phyloP scores from a whole-genome alignment of 2,329 filamentous ascomycete genomes.

The Ophiostoma novo-ulmi region DNA sequence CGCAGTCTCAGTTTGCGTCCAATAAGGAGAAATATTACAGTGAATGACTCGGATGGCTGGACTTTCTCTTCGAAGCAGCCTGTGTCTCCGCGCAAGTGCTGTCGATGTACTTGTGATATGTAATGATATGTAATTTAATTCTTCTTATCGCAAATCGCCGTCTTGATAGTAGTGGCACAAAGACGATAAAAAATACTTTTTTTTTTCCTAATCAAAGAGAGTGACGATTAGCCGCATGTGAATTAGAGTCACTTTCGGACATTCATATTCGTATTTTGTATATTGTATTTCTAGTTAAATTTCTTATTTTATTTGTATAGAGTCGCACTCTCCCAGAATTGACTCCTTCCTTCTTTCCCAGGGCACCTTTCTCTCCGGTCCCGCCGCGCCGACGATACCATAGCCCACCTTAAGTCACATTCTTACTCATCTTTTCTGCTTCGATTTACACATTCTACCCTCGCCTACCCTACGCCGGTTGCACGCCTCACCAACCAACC shows the following conservation, averaged over 20 bases:
- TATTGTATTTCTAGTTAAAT: neutral
- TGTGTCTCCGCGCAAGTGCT: neutral
- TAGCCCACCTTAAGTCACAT: neutral
- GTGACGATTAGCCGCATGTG: neutral
- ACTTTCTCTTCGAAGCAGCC: neutral
- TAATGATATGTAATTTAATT: too few relatives aligned
- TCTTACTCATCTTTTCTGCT: neutral
- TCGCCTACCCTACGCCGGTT: neutral
- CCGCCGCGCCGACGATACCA: constrained; percentile 9
- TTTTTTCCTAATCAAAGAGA: neutral
- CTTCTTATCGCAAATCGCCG: constrained; percentile 2
- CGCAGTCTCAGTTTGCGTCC: neutral
- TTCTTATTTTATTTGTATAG: neutral
- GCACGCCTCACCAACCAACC: neutral
- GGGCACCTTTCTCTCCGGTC: neutral
- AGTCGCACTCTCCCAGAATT: neutral
- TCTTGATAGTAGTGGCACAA: neutral
- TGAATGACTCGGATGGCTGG: neutral
- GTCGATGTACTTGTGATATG: neutral
- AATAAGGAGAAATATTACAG: neutral
- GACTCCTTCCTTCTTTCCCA: neutral
- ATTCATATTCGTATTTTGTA: neutral
- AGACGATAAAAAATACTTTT: neutral
- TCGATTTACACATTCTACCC: neutral
- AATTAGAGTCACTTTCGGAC: neutral